These are phyloP conservation scores for Omphalea diandra DNA, from an alignment of 441 rosid species.

Conservation along the genomic window DNA sequence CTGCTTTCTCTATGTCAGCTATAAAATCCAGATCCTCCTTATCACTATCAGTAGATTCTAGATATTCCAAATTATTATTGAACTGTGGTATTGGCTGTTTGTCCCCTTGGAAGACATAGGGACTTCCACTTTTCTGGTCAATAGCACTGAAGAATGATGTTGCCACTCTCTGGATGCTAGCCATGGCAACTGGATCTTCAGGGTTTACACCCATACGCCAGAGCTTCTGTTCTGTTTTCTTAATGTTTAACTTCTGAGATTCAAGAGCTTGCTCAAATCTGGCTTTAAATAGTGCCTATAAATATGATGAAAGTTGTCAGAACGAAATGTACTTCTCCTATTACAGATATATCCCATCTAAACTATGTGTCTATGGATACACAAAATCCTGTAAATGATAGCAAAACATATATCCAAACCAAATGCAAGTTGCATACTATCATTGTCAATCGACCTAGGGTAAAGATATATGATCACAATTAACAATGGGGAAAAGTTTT, in stretches of 20 bases:
- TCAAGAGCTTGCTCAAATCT: slow-evolving; percentile 99
- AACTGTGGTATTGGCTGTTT: slow-evolving; percentile 32
- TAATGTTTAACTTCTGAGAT: slow-evolving; percentile 95
- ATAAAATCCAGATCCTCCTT: slow-evolving; percentile 96
- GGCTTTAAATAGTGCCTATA: slow-evolving; percentile 96
- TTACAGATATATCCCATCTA: not conserved
- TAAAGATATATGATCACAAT: not conserved
- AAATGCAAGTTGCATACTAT: not conserved
- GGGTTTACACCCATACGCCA: slow-evolving; percentile 87
- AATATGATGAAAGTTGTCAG: slow-evolving; percentile 2
- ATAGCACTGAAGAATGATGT: slow-evolving; percentile 96
- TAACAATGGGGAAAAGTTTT: not conserved
- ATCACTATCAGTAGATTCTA: slow-evolving; percentile 77
- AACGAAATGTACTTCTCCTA: not conserved
- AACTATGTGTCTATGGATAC: not conserved
- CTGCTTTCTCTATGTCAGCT: slow-evolving; percentile 94
- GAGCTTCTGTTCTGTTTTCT: slow-evolving; percentile 89
- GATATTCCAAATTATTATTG: slow-evolving; percentile 28
- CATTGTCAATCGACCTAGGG: not conserved
- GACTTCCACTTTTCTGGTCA: slow-evolving; percentile 91
- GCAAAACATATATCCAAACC: not conserved
- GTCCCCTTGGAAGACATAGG: slow-evolving; percentile 78
- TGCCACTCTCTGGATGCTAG: slow-evolving; percentile 96
- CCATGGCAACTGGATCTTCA: slow-evolving; percentile 99
- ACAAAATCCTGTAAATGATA: not conserved